Conservation (phyloP, 208 protist genomes). For the Porcisia hertigi region DNA sequence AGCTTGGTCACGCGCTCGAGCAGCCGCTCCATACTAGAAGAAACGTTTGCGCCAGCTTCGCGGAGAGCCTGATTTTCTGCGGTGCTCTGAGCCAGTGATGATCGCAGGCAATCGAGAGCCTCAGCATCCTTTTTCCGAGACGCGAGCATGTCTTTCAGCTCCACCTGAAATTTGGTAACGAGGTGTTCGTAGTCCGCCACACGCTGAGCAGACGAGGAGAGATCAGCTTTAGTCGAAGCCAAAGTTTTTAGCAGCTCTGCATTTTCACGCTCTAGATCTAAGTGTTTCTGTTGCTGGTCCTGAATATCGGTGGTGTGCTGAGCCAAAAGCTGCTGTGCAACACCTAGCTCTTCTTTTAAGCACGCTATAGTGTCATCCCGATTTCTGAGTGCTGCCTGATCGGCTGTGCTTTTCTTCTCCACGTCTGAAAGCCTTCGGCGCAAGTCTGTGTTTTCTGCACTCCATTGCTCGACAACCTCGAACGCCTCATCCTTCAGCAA, state of each 20-base stretch:
- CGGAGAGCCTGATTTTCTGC: conserved; percentile 30
- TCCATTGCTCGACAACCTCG: conserved; percentile 77
- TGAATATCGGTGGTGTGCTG: conserved; percentile 28
- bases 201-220: conserved; percentile 25
- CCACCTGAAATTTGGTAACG: conserved; percentile 43
- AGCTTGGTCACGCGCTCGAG: conserved; percentile 30
- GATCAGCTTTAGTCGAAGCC: conserved; percentile 5
- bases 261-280: conserved; percentile 9
- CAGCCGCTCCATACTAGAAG: conserved; percentile 35
- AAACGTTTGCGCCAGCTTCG: conserved; percentile 30
- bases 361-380: conserved; percentile 21
- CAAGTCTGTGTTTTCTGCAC: conserved; percentile 50
- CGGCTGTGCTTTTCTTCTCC: conserved; percentile 6
- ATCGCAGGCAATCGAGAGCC: conserved; percentile 29
- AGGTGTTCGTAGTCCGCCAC: conserved; percentile 52
- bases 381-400: conserved; percentile 12
- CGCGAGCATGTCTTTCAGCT: conserved; percentile 35
- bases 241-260: conserved; percentile 22
- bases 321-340: conserved; percentile 25
- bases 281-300: conserved; percentile 23
- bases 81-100: conserved; percentile 17
- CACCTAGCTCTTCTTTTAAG: conserved; percentile 30
- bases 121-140: conserved; percentile 28
- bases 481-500: conserved; percentile 64
- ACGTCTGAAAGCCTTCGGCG: conserved; percentile 27